These are phyloP conservation scores for Hanseniaspora opuntiae DNA, from an alignment of 805 yeast genomes.

Conservation along the genomic window DNA sequence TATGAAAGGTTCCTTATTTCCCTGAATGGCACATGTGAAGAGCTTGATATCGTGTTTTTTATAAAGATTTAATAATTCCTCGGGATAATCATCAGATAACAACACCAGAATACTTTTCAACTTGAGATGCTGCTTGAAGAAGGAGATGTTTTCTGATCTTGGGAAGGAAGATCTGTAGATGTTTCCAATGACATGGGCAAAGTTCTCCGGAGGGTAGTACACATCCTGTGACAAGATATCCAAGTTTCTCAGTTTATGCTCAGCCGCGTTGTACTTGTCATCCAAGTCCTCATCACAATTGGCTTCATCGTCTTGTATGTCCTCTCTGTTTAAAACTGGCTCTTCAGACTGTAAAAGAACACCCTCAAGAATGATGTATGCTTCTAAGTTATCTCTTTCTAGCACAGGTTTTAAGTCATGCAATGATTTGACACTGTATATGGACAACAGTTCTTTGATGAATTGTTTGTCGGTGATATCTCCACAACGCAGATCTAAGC, in stretches of 20 bases:
- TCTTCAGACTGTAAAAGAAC: background rate
- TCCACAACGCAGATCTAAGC: background rate
- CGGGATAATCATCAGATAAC: conserved; percentile 85
- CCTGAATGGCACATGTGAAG: conserved; percentile 84
- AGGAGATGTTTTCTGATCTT: conserved; percentile 64
- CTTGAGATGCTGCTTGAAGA: conserved; percentile 40
- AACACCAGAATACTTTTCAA: conserved; percentile 68
- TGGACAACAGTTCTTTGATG: background rate
- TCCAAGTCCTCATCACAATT: conserved; percentile 19
- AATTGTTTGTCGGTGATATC: background rate
- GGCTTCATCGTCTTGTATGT: conserved; percentile 5
- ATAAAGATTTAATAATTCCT: conserved; percentile 54
- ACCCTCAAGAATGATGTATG: background rate
- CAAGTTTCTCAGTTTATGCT: conserved; percentile 17
- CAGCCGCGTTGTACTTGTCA: conserved; percentile 18
- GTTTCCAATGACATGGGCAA: conserved; percentile 63
- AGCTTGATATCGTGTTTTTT: conserved; percentile 47
- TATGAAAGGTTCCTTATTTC: conserved; percentile 90
- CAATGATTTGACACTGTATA: background rate
- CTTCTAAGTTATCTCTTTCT: background rate
- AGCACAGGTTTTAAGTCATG: conserved; percentile 1
- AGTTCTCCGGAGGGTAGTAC: conserved; percentile 70
- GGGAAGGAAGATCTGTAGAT: conserved; percentile 88
- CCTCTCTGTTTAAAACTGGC: background rate
- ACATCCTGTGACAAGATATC: conserved; percentile 14